Evolutionary conservation across 352 stramenopile genomes (phyloP).

Genomic region (Globisporangium mamillatum): DNA sequence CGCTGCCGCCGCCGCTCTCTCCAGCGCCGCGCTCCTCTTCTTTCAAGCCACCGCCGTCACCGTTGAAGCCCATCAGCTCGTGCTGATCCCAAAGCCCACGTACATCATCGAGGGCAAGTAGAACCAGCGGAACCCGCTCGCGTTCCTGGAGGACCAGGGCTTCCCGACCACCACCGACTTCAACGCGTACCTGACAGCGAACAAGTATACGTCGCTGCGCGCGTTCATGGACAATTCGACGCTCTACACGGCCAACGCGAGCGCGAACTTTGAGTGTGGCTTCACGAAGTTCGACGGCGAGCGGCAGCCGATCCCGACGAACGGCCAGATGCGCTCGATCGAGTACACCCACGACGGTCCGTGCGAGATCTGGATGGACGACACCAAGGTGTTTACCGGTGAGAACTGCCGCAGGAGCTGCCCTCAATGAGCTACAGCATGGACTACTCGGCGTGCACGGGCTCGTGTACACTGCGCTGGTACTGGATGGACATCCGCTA

Average conservation of each 20-base stretch:
- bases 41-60: background rate
- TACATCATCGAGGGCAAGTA: background rate
- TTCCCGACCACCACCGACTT: background rate
- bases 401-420: slow-evolving; percentile 32
- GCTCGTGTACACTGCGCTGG: slow-evolving; percentile 33
- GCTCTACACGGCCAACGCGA: background rate
- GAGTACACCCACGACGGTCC: slow-evolving; percentile 48
- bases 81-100: background rate
- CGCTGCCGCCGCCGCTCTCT: background rate
- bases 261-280: background rate
- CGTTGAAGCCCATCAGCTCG: background rate
- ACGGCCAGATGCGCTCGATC: slow-evolving; percentile 22
- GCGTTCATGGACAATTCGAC: background rate
- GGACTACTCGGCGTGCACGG: slow-evolving; percentile 33
- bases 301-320: background rate
- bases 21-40: background rate
- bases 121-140: background rate
- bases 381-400: slow-evolving; percentile 25
- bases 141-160: background rate
- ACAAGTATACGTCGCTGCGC: background rate
- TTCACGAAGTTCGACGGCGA: background rate
- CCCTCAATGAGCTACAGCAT: slow-evolving; percentile 28
- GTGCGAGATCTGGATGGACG: slow-evolving; percentile 43
- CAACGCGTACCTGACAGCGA: background rate
- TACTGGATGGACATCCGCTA: slow-evolving; percentile 37